Base-by-base conservation (phyloP, 2,329 filamentous ascomycete genomes). In the Cryphonectria naterciae region DNA sequence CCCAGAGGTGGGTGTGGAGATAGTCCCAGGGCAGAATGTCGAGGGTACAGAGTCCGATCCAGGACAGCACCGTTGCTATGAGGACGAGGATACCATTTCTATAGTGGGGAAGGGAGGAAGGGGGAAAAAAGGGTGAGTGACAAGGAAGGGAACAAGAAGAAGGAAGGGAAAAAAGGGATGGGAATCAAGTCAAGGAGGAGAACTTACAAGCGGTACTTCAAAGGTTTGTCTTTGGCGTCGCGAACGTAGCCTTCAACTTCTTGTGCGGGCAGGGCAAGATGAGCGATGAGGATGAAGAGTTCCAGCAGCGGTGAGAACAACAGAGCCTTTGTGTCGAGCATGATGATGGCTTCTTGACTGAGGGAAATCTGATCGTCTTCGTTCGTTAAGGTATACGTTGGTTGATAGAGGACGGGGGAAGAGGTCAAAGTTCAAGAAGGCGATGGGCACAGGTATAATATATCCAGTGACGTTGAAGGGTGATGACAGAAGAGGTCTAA, bases 121-220 rank as follows among this genome's bases (percentile, higher is more conserved):
- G 11, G 13, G 11, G 58, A 19, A 19, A 11, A 64, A 39, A 2
- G 4, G 15, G 37, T 68, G 13, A 41, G 15, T 39, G 1, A 35
- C 11, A 28, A 19, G 22, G 7, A 11, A 22, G 37, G 10, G 10
- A 39, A 5, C 1, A 37, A 10, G 10, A 10, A 37, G 37, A 37
- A 1, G 10, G 6, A 37, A 7, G 1, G 37, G 6, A 37, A 37
- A 37, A 10, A 10, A 37, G 2, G 10, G 37, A 11, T 13, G 10
- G 11, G 10, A 39, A 39, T 39, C 1, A 39, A 11, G 37, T 39
- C 7, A 25, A 19, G 19, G 35, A 35, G 35, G 22, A 4, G 1
- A 41, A 58, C 70, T 71, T 39, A 69, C 70, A 69, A 43, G 37
- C 67, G 70, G 63, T 71, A 71, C 11, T 65, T 65, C 3, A 71